Evolutionary conservation across 2,329 filamentous ascomycete genomes (phyloP).

Genomic region (Pseudonectria buxi): DNA sequence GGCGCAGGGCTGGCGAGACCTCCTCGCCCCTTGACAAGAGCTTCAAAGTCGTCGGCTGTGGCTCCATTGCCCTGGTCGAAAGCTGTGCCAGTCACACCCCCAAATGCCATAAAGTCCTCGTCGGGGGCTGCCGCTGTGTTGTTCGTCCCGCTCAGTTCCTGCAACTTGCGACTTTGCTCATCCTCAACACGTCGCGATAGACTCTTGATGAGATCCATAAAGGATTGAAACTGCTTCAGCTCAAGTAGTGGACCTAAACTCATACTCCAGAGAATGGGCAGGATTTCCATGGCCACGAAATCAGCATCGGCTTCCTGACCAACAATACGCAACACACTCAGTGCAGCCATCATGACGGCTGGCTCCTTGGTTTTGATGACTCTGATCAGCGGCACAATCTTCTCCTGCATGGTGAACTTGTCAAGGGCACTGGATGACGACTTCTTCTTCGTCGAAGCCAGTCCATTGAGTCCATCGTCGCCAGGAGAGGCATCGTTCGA

Average conservation of each 20-base stretch:
- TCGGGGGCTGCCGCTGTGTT: constrained; percentile 42
- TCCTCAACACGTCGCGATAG: constrained; percentile 76
- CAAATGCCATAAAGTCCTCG: constrained; percentile 66
- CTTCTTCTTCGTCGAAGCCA: constrained; percentile 54
- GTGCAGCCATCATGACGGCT: constrained; percentile 89
- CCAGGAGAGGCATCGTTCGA: constrained; percentile 42
- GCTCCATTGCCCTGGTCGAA: constrained; percentile 47
- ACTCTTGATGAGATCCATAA: constrained; percentile 81
- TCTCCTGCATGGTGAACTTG: constrained; percentile 98
- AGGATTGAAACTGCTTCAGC: constrained; percentile 78
- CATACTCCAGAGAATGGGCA: constrained; percentile 89
- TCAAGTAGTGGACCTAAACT: constrained; percentile 84
- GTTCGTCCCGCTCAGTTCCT: constrained; percentile 65
- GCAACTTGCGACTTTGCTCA: constrained; percentile 82
- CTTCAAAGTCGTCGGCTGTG: constrained; percentile 73
- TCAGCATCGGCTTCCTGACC: constrained; percentile 78
- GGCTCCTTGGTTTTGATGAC: constrained; percentile 97
- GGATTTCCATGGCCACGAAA: constrained; percentile 83
- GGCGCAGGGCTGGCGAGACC: constrained; percentile 25
- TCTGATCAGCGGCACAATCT: constrained; percentile 83
- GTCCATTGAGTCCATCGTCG: constrained; percentile 69
- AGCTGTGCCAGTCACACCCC: constrained; percentile 55
- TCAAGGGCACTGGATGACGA: constrained; percentile 75
- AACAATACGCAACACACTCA: constrained; percentile 78
- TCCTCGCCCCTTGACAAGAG: constrained; percentile 68